phyloP scores from a whole-genome alignment of 805 yeast species.

The Kodamaea neixiangensis region DNA sequence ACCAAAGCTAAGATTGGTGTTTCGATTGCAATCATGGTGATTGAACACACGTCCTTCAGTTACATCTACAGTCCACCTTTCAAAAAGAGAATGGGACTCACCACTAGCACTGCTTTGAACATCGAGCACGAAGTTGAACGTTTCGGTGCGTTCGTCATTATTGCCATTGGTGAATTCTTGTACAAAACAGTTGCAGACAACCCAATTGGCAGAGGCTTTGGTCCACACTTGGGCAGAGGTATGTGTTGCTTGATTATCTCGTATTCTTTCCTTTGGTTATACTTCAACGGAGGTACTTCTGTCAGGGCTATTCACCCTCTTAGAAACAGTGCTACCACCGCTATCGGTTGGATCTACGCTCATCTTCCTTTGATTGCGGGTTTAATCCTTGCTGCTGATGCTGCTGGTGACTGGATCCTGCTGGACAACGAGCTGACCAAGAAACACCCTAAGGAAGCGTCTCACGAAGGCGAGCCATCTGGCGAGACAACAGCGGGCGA shows the following conservation, averaged over 20 bases:
- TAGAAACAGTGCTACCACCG: constrained; percentile 48
- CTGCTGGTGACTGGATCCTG: constrained; percentile 51
- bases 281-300: constrained; percentile 54
- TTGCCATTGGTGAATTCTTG: constrained; percentile 66
- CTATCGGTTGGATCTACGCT: constrained; percentile 45
- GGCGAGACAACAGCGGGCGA: not conserved
- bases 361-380: constrained; percentile 56
- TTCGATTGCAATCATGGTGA: constrained; percentile 37
- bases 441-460: not conserved
- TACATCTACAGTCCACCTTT: constrained; percentile 48
- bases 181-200: constrained; percentile 51
- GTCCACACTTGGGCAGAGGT: constrained; percentile 48
- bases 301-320: constrained; percentile 54
- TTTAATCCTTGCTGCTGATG: constrained; percentile 58
- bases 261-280: constrained; percentile 52
- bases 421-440: constrained; percentile 21
- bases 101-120: constrained; percentile 59
- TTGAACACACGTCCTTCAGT: constrained; percentile 44
- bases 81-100: constrained; percentile 43
- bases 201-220: constrained; percentile 51
- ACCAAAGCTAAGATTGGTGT: constrained; percentile 50
- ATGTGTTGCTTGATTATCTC: constrained; percentile 50
- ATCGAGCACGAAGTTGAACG: constrained; percentile 70
- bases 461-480: not conserved
- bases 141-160: constrained; percentile 56